phyloP scores from a whole-genome alignment of 2,329 filamentous ascomycete genomes.

The Nemania bipapillata region DNA sequence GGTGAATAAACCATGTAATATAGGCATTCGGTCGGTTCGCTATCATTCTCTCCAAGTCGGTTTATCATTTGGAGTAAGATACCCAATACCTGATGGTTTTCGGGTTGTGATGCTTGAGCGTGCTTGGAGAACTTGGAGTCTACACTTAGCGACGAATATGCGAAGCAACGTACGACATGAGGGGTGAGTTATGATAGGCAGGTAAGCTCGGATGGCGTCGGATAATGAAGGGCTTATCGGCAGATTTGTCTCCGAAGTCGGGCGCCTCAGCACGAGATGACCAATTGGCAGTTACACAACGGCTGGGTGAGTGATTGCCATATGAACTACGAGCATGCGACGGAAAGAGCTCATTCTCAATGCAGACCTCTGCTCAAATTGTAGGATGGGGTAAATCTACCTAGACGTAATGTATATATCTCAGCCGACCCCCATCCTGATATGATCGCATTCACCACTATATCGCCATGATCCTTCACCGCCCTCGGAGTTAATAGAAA shows the following conservation, averaged over 20 bases:
- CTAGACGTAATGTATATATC: neutral
- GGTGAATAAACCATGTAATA: neutral
- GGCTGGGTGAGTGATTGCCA: neutral
- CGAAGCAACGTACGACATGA: neutral
- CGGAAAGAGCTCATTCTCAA: neutral
- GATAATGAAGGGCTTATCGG: conserved; percentile 12
- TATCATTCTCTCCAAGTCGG: neutral
- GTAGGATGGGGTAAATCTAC: conserved; percentile 5
- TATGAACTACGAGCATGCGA: neutral
- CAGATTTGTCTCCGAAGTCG: conserved; percentile 31
- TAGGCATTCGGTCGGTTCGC: neutral
- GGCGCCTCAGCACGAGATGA: conserved; percentile 2
- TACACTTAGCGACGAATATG: neutral
- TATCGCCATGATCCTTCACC: neutral
- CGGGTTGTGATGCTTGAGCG: no score
- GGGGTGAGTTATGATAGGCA: conserved; percentile 14
- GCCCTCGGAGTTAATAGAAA: neutral
- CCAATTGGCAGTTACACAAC: conserved; percentile 11
- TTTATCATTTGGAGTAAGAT: no score
- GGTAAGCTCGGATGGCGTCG: neutral
- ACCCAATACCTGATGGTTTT: no score
- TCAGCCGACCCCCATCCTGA: conserved; percentile 3
- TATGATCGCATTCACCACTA: neutral
- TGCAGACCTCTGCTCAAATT: neutral
- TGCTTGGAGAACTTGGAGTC: neutral